These are phyloP conservation scores for Pontederia crassipes DNA, from an alignment of 176 grass and related monocot genomes.

Conservation along the genomic window DNA sequence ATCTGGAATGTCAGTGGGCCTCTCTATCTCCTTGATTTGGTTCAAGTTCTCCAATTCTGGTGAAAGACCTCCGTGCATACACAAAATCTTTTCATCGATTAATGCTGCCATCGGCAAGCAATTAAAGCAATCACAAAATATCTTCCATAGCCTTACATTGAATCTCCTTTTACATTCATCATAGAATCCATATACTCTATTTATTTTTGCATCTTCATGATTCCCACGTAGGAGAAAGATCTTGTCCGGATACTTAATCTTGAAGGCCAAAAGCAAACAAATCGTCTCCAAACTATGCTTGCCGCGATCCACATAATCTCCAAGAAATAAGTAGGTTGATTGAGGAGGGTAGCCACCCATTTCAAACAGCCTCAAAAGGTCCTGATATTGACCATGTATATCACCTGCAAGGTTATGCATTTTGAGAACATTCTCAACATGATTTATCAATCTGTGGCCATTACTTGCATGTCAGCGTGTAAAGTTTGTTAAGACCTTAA, in stretches of 20 bases:
- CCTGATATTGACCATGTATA: conserved; percentile 54
- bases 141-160: conserved; percentile 43
- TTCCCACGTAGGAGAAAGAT: conserved; percentile 49
- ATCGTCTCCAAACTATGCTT: conserved; percentile 26
- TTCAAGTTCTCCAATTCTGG: conserved; percentile 20
- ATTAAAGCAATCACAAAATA: conserved; percentile 31
- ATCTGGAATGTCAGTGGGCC: conserved; percentile 21
- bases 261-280: conserved; percentile 26
- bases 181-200: conserved; percentile 66
- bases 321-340: conserved; percentile 50
- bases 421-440: neutral
- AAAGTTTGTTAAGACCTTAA: neutral
- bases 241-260: conserved; percentile 38
- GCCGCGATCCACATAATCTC: conserved; percentile 42
- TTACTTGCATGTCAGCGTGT: no score
- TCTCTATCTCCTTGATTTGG: conserved; percentile 11
- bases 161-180: conserved; percentile 66
- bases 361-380: conserved; percentile 48
- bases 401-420: conserved; percentile 30
- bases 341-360: conserved; percentile 47
- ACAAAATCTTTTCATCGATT: conserved; percentile 21
- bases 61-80: conserved; percentile 26
- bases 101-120: conserved; percentile 22
- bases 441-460: neutral
- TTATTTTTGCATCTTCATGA: conserved; percentile 66